Conservation (phyloP, 2,329 filamentous ascomycete species). For the Diplodia mutila region DNA sequence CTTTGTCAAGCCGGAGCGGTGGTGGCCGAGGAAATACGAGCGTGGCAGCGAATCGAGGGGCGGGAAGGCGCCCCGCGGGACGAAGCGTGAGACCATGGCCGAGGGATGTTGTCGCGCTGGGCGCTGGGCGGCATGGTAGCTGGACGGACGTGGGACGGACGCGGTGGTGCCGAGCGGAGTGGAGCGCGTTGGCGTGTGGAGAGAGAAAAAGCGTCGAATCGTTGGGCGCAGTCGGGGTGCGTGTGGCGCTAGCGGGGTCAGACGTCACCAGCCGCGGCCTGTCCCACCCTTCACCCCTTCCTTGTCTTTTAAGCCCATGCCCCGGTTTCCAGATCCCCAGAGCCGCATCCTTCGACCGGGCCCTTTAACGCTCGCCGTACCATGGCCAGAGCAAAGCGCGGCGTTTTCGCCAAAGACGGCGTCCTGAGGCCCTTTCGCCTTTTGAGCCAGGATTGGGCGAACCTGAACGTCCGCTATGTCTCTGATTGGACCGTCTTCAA, state of each 20-base stretch:
- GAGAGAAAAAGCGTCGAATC: neutral
- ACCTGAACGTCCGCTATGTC: slow-evolving; percentile 36
- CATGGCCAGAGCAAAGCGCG: slow-evolving; percentile 16
- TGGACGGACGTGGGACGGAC: neutral
- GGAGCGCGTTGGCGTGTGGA: neutral
- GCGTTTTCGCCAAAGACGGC: too few relatives aligned
- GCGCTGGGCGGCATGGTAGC: slow-evolving; percentile 10
- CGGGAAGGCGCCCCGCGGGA: slow-evolving; percentile 74
- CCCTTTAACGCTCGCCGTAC: neutral
- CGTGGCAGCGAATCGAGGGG: slow-evolving; percentile 75
- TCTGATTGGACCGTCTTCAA: slow-evolving; percentile 58
- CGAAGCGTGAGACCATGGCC: slow-evolving; percentile 57
- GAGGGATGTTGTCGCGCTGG: neutral
- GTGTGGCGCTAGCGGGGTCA: neutral
- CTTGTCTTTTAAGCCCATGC: neutral
- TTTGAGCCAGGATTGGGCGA: slow-evolving; percentile 36
- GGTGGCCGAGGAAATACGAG: slow-evolving; percentile 95
- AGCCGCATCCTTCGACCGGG: neutral
- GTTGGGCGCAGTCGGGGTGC: neutral
- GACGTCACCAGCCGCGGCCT: slow-evolving; percentile 9
- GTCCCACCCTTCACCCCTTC: too few relatives aligned
- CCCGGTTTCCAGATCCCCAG: neutral
- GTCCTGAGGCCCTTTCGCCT: slow-evolving; percentile 40
- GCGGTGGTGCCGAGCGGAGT: neutral
- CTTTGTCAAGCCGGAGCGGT: slow-evolving; percentile 76